Evolutionary conservation across 2,329 filamentous ascomycete genomes (phyloP), one percentile per base, ranked within the genome.

Genomic region (Furcasterigmium sp.): DNA sequence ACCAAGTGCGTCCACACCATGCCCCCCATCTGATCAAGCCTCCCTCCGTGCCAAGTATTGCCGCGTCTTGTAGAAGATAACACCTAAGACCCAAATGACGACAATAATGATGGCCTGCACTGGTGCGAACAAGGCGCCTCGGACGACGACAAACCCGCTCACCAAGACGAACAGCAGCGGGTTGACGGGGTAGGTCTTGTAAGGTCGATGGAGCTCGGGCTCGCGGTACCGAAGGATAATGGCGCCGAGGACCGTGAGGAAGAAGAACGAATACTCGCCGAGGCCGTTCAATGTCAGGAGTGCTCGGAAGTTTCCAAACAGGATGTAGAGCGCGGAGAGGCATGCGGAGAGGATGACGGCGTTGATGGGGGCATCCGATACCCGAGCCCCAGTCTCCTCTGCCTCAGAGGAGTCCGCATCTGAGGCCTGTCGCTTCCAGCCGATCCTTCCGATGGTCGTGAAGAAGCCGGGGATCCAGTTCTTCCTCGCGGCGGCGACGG

Each of bases 201-300:
- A 84, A 0, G 80, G 79, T 10, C 80, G 59, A 0, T 63, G 51
- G 3, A 84, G 62, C 0, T 61, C 56, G 1, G 79, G 80, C 54
- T 83, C 77, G 2, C 75, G 69, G 43, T 69, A 70, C 11, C 80
- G 70, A 35, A 84, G 58, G 14, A 82, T 60, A 9, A 82, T 63
- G 2, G 77, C 72, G 0, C 79, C 80, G 0, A 82, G 52, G 0
- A 82, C 78, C 0, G 79, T 78, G 23, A 82, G 65, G 53, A 83
- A 80, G 61, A 83, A 83, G 58, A 83, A 84, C 0, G 79, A 73
- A 55, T 78, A 83, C 51, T 80, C 76, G 13, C 74, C 76, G 4
- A 80, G 60, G 0, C 76, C 76, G 41, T 78, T 79, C 50, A 80
- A 80, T 0, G 78, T 82, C 10, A 84, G 53, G 0, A 84, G 69